Percentiles rank a stretch among this genome's conserved stretches.
phyloP scores from a whole-genome alignment of 2,329 filamentous ascomycete species.

The Diaporthe nobilis region DNA sequence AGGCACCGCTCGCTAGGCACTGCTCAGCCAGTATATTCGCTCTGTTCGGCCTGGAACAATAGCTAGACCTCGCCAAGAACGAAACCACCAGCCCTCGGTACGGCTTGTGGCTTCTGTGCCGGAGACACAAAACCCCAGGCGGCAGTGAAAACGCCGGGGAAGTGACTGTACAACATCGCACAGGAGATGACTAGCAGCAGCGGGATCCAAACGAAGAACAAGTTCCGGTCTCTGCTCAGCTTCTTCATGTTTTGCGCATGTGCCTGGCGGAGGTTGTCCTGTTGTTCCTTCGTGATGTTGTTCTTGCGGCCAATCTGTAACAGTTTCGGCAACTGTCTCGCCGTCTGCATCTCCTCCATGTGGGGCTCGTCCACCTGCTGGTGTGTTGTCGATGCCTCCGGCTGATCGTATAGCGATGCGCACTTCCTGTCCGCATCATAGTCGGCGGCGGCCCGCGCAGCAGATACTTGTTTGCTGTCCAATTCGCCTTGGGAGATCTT shows the following conservation, averaged over 20 bases:
- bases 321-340: slow-evolving; percentile 55
- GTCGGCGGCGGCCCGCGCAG: slow-evolving; percentile 70
- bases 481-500: slow-evolving; percentile 59
- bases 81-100: slow-evolving; percentile 15
- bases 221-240: slow-evolving; percentile 73
- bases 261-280: slow-evolving; percentile 72
- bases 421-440: slow-evolving; percentile 72
- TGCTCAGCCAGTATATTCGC: background rate
- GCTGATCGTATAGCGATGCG: slow-evolving; percentile 65
- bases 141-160: slow-evolving; percentile 34
- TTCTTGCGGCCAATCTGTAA: slow-evolving; percentile 75
- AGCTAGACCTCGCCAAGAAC: slow-evolving; percentile 36
- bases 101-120: background rate
- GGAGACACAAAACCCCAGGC: slow-evolving; percentile 26
- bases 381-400: slow-evolving; percentile 44
- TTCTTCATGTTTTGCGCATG: slow-evolving; percentile 75
- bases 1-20: background rate
- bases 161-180: slow-evolving; percentile 38
- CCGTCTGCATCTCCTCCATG: slow-evolving; percentile 44
- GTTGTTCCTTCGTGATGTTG: slow-evolving; percentile 75
- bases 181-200: slow-evolving; percentile 38
- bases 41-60: background rate
- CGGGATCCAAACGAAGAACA: slow-evolving; percentile 74
- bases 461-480: slow-evolving; percentile 72
- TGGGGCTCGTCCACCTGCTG: slow-evolving; percentile 37